These are phyloP conservation scores for Linnemannia elongata DNA, from an alignment of 192 early-diverging fungal species.

Conservation along the genomic window DNA sequence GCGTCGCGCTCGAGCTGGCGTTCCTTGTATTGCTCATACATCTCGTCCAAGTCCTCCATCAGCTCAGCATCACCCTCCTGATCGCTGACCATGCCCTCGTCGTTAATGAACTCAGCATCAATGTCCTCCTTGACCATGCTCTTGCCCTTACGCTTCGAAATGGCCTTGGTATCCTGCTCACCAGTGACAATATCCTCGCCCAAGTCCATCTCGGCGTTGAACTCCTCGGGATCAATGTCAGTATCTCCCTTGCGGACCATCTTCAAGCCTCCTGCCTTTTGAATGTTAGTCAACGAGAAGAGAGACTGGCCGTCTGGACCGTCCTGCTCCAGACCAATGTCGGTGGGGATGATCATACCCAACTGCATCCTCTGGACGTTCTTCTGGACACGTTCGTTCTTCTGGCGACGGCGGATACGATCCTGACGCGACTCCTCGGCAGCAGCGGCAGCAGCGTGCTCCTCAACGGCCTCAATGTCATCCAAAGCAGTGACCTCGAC, in stretches of 20 bases:
- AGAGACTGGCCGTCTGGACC: slow-evolving; percentile 66
- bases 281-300: slow-evolving; percentile 69
- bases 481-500: slow-evolving; percentile 64
- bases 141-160: slow-evolving; percentile 63
- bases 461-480: slow-evolving; percentile 70
- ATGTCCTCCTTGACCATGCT: slow-evolving; percentile 57
- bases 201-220: slow-evolving; percentile 56
- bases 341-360: slow-evolving; percentile 82
- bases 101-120: slow-evolving; percentile 49
- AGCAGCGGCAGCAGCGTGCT: slow-evolving; percentile 50
- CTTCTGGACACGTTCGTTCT: slow-evolving; percentile 78
- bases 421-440: slow-evolving; percentile 52
- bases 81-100: slow-evolving; percentile 37
- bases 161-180: slow-evolving; percentile 59
- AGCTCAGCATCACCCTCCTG: slow-evolving; percentile 63
- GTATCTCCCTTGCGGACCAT: slow-evolving; percentile 70
- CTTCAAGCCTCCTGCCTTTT: slow-evolving; percentile 64
- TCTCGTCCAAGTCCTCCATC: slow-evolving; percentile 76
- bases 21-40: slow-evolving; percentile 80
- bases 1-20: slow-evolving; percentile 84
- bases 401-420: slow-evolving; percentile 68
- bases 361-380: slow-evolving; percentile 82
- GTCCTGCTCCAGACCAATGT: slow-evolving; percentile 80
- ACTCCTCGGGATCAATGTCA: slow-evolving; percentile 58
- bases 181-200: slow-evolving; percentile 61